Conservation (phyloP, 139 green algal species). For the Trebouxia sp. region DNA sequence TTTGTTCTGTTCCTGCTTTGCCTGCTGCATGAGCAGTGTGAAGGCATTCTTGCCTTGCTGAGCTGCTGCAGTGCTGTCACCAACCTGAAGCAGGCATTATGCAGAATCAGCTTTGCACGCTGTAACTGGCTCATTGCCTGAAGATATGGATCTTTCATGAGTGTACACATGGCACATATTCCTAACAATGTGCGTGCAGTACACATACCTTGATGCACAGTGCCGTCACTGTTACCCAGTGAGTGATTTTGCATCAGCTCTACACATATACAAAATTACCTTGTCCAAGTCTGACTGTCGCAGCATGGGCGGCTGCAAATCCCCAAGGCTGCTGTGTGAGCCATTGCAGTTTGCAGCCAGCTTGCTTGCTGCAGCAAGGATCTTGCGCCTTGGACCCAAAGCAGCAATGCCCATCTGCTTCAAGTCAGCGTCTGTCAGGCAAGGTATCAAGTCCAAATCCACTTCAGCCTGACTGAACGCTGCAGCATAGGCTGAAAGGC, state of each 20-base stretch:
- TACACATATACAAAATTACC: background rate
- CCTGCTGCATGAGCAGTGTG: conserved; percentile 6
- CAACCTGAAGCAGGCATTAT: too few relatives aligned
- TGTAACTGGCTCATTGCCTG: background rate
- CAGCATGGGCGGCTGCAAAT: background rate
- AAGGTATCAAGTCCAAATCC: conserved; percentile 39
- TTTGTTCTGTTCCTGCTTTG: conserved; percentile 7
- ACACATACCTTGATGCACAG: too few relatives aligned
- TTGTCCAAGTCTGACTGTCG: background rate
- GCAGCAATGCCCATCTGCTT: conserved; percentile 30
- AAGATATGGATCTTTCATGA: background rate
- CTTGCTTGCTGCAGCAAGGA: conserved; percentile 25
- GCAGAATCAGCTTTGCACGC: too few relatives aligned
- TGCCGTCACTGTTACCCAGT: too few relatives aligned
- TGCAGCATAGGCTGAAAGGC: conserved; percentile 25
- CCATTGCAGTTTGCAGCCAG: background rate
- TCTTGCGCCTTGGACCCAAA: conserved; percentile 17
- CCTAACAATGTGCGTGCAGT: too few relatives aligned
- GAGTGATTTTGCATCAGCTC: background rate
- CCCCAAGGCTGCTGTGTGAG: background rate
- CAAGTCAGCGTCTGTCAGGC: conserved; percentile 45
- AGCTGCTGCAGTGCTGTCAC: background rate
- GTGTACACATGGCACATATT: background rate
- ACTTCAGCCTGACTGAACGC: conserved; percentile 44
- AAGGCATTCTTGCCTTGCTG: background rate